Conservation (phyloP, 1,284 basidiomycete species). For the Schizopora paradoxa region DNA sequence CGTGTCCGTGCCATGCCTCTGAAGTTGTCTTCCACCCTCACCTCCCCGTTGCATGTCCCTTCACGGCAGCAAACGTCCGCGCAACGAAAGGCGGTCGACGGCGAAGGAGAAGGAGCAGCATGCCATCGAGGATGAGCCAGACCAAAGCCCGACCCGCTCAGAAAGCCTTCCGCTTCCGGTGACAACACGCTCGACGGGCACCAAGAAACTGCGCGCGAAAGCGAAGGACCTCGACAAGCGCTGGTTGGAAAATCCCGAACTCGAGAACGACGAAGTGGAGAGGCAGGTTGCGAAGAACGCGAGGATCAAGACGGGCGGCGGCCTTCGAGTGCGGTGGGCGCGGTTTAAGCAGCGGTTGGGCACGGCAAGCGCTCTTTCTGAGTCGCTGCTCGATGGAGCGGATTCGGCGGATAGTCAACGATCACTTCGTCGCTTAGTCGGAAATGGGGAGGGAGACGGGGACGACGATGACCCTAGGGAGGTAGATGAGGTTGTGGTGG, state of each 20-base stretch:
- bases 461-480: slow-evolving; percentile 32
- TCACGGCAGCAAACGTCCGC: too few species aligned
- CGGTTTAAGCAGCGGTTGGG: slow-evolving; percentile 39
- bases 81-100: too few species aligned
- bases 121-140: too few species aligned
- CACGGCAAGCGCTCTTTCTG: slow-evolving; percentile 37
- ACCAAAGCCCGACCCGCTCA: too few species aligned
- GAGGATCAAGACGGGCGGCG: slow-evolving; percentile 28
- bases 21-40: too few species aligned
- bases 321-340: slow-evolving; percentile 38
- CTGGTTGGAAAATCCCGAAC: too few species aligned
- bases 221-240: too few species aligned
- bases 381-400: slow-evolving; percentile 37
- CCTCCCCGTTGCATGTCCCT: too few species aligned
- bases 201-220: too few species aligned
- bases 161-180: neutral
- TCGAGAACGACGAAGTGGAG: too few species aligned
- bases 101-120: too few species aligned
- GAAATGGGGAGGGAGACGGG: slow-evolving; percentile 25
- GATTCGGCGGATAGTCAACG: slow-evolving; percentile 33
- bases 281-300: slow-evolving; percentile 32
- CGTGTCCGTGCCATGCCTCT: too few species aligned
- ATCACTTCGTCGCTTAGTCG: slow-evolving; percentile 16
- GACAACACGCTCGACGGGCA: neutral
- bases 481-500: slow-evolving; percentile 71